phyloP scores from a whole-genome alignment of 306 rosid species.

The Luffa aegyptiaca region DNA sequence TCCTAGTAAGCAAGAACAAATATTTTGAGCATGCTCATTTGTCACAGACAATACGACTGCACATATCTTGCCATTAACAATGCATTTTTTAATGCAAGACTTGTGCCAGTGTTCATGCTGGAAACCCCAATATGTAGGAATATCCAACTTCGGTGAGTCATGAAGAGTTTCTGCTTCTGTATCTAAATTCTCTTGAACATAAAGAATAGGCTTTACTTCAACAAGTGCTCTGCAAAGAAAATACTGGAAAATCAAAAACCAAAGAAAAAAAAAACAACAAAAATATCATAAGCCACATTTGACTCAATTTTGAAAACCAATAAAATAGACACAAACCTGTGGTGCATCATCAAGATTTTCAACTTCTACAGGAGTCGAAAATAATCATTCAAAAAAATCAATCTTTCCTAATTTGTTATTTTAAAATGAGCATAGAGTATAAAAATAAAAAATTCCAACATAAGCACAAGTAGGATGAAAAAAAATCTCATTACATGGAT shows the following conservation, averaged over 20 bases:
- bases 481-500: not conserved
- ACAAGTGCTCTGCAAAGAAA: slow-evolving; percentile 52
- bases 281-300: not conserved
- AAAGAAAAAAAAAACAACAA: not conserved
- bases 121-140: slow-evolving; percentile 49
- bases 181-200: slow-evolving; percentile 46
- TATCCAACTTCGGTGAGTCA: slow-evolving; percentile 19
- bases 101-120: slow-evolving; percentile 65
- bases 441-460: not conserved
- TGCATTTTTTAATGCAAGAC: slow-evolving; percentile 58
- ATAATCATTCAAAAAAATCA: not conserved
- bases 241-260: not conserved
- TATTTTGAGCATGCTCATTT: slow-evolving; percentile 39
- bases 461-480: not conserved
- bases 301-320: not conserved
- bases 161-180: slow-evolving; percentile 15
- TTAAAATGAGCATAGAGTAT: not conserved
- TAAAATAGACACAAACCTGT: not conserved
- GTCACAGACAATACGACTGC: slow-evolving; percentile 44
- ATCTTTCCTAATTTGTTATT: not conserved
- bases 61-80: slow-evolving; percentile 58
- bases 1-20: slow-evolving; percentile 32
- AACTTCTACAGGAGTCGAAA: not conserved
- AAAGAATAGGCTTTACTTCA: slow-evolving; percentile 86
- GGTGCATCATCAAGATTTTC: not conserved